Conservation (phyloP, 2,329 filamentous ascomycete species). For the Elsinoe batatas region DNA sequence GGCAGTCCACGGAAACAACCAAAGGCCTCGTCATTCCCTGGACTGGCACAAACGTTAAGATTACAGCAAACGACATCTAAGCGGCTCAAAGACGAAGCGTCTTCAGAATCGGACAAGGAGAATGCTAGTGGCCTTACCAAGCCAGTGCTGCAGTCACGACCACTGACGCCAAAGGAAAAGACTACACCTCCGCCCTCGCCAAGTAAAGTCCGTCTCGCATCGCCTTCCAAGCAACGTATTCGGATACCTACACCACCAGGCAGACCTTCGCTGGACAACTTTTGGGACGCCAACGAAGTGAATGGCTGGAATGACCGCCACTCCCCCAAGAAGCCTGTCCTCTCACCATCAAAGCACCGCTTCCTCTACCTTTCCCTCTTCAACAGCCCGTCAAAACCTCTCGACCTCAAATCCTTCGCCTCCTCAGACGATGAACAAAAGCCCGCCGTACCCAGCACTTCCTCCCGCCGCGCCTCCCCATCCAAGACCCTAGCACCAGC, state of each 20-base stretch:
- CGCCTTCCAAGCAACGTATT: constrained; percentile 37
- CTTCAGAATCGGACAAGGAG: constrained; percentile 23
- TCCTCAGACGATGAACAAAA: constrained; percentile 8
- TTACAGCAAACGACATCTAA: too few species aligned
- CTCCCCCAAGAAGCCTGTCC: constrained; percentile 41
- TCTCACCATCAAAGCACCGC: constrained; percentile 28
- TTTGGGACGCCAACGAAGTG: constrained; percentile 50
- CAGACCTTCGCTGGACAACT: constrained; percentile 44
- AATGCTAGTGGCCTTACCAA: constrained; percentile 18
- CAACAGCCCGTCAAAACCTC: not conserved
- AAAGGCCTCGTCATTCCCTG: not conserved
- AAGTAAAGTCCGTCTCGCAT: constrained; percentile 33
- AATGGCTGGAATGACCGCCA: constrained; percentile 57
- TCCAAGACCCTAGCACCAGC: not conserved
- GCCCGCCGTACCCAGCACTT: not conserved
- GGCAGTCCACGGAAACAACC: not conserved
- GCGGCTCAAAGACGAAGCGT: not conserved
- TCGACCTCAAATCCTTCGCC: constrained; percentile 15
- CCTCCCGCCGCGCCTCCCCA: not conserved
- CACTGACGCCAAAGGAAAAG: not conserved
- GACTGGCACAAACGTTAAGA: not conserved
- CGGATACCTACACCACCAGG: constrained; percentile 47
- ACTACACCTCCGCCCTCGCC: constrained; percentile 36
- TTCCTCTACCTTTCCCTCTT: constrained; percentile 12
- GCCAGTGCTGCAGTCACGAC: not conserved